These are phyloP conservation scores for Penicillium bovifimosum DNA, from an alignment of 495 filamentous ascomycete species.

Conservation along the genomic window DNA sequence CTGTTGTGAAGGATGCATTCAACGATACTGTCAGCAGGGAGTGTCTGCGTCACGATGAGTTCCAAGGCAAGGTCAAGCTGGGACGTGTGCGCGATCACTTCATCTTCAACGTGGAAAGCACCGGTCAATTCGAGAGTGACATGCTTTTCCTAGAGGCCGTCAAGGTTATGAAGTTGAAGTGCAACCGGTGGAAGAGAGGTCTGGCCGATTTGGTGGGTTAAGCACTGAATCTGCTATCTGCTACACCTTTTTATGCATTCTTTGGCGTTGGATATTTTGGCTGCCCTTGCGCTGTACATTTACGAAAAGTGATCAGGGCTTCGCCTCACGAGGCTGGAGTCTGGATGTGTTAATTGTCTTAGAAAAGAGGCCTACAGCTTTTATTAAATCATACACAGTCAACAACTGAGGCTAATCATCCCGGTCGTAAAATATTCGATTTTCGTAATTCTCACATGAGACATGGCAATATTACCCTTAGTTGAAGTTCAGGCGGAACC, in stretches of 20 bases:
- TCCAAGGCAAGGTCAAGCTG: constrained; percentile 89
- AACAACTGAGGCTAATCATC: constrained; percentile 22
- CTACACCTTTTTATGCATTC: constrained; percentile 36
- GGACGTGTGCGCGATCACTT: constrained; percentile 91
- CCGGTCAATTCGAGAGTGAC: constrained; percentile 88
- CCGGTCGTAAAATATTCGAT: constrained; percentile 9
- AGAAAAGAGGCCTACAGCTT: constrained; percentile 2
- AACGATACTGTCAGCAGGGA: constrained; percentile 93
- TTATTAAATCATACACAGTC: constrained; percentile 23
- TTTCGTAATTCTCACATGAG: not conserved
- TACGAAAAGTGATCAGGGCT: constrained; percentile 38
- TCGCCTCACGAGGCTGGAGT: constrained; percentile 35
- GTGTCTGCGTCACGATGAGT: constrained; percentile 85
- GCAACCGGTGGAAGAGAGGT: constrained; percentile 55
- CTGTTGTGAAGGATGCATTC: constrained; percentile 74
- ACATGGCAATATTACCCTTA: constrained; percentile 7
- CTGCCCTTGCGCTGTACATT: constrained; percentile 37
- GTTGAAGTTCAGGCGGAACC: constrained; percentile 52
- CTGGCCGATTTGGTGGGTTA: constrained; percentile 51
- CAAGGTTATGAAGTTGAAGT: constrained; percentile 76
- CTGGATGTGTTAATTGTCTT: constrained; percentile 27
- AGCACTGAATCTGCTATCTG: constrained; percentile 12
- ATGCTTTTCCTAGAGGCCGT: constrained; percentile 85
- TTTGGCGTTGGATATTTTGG: constrained; percentile 40
- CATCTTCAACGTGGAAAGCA: constrained; percentile 92